These are phyloP conservation scores for Dactylellina cionopaga DNA, from an alignment of 2,329 filamentous ascomycete genomes.

Conservation along the genomic window DNA sequence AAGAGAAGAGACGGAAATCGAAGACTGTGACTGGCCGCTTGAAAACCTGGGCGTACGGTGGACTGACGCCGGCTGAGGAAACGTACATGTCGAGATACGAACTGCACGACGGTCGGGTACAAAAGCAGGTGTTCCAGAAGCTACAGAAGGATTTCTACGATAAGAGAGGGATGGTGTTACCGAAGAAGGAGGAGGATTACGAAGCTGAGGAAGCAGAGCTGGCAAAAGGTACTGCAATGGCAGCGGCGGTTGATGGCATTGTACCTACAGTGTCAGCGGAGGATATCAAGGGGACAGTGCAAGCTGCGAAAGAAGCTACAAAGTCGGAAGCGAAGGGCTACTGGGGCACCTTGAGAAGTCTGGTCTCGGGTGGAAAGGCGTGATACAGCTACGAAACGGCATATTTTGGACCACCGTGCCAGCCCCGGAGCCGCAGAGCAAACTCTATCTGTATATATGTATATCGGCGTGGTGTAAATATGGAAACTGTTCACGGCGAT, in stretches of 20 bases:
- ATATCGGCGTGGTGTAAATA: slow-evolving; percentile 28
- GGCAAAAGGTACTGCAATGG: slow-evolving; percentile 23
- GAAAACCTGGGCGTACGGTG: slow-evolving; percentile 55
- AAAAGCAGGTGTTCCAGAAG: slow-evolving; percentile 46
- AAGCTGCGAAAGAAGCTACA: slow-evolving; percentile 16
- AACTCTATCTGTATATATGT: too few relatives aligned
- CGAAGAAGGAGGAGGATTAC: slow-evolving; percentile 40
- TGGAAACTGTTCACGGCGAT: slow-evolving; percentile 5
- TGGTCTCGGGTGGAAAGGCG: slow-evolving; percentile 36
- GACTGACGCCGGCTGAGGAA: slow-evolving; percentile 56
- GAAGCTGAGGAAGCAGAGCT: slow-evolving; percentile 35
- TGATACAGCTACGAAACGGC: neutral
- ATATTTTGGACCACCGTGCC: neutral
- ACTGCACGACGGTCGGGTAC: slow-evolving; percentile 34
- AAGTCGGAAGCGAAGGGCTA: slow-evolving; percentile 49
- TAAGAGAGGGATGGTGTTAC: slow-evolving; percentile 44
- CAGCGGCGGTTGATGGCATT: slow-evolving; percentile 37
- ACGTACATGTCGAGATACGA: slow-evolving; percentile 53
- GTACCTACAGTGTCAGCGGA: slow-evolving; percentile 34
- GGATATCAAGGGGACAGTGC: slow-evolving; percentile 34
- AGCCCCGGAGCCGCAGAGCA: too few relatives aligned
- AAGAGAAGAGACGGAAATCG: slow-evolving; percentile 43
- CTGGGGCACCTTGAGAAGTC: slow-evolving; percentile 39
- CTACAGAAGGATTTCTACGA: slow-evolving; percentile 50
- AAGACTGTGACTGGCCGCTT: slow-evolving; percentile 52